Conservation (phyloP, 148 eudicot species). For the Talinum fruticosum region DNA sequence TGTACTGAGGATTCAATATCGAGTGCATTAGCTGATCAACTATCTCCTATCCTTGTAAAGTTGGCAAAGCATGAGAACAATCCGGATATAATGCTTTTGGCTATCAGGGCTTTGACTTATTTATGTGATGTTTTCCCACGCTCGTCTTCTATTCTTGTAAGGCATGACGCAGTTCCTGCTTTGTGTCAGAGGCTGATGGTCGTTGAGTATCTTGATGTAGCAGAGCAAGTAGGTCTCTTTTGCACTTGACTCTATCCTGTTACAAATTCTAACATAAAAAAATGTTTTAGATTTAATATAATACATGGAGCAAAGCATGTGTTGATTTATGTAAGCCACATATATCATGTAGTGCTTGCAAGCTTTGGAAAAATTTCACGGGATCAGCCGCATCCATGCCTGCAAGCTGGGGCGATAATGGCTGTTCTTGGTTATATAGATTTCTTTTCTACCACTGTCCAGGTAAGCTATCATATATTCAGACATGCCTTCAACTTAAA, state of each 20-base stretch:
- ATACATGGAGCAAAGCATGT: background rate
- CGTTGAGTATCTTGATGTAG: slow-evolving; percentile 82
- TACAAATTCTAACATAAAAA: background rate
- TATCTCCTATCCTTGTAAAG: slow-evolving; percentile 67
- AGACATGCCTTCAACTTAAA: background rate
- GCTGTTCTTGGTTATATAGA: slow-evolving; percentile 78
- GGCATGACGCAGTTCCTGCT: slow-evolving; percentile 67
- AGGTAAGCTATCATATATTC: slow-evolving; percentile 41
- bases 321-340: slow-evolving; percentile 1
- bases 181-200: slow-evolving; percentile 73
- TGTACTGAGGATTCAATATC: slow-evolving; percentile 59
- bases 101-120: slow-evolving; percentile 90
- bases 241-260: background rate
- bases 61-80: slow-evolving; percentile 63
- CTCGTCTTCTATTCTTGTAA: slow-evolving; percentile 57
- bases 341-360: slow-evolving; percentile 78
- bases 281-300: background rate
- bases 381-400: slow-evolving; percentile 77
- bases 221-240: slow-evolving; percentile 72
- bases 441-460: slow-evolving; percentile 85
- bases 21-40: slow-evolving; percentile 49
- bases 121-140: slow-evolving; percentile 77
- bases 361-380: slow-evolving; percentile 89
- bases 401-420: slow-evolving; percentile 81
- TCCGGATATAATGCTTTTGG: slow-evolving; percentile 75